A percentile compares a stretch with the other conserved stretches of the same genome.
phyloP scores from a whole-genome alignment of 768 basidiomycete species.

The Ramaria sp. region DNA sequence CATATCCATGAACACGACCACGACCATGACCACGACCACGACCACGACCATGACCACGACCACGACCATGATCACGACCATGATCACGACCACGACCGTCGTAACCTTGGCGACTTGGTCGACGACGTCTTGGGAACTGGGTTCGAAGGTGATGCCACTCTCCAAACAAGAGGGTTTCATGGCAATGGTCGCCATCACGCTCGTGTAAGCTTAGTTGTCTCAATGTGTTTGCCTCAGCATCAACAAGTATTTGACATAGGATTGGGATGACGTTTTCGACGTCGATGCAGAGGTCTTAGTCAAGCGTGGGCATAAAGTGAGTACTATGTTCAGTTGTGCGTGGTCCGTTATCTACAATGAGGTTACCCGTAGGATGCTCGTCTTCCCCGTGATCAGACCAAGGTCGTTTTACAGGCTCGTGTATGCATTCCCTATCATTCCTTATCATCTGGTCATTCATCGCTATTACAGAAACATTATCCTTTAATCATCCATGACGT shows the following conservation, averaged over 20 bases:
- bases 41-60: constrained; percentile 11
- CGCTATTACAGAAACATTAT: background rate
- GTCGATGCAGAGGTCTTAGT: background rate
- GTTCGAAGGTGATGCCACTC: background rate
- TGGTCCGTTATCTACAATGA: background rate
- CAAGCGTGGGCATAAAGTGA: background rate
- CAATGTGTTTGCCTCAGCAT: background rate
- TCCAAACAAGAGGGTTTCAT: background rate
- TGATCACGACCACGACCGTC: background rate
- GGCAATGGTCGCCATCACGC: background rate
- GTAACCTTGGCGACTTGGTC: no score
- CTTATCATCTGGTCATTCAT: background rate
- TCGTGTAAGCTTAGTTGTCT: background rate
- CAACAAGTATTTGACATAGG: constrained; percentile 1
- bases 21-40: constrained; percentile 11
- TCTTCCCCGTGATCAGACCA: background rate
- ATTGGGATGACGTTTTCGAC: background rate
- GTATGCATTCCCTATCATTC: background rate
- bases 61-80: no score
- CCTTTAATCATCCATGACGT: background rate
- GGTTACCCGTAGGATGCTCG: background rate
- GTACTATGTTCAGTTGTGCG: background rate
- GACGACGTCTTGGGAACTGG: background rate
- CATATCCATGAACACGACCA: constrained; percentile 14
- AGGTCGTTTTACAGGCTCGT: background rate